These are phyloP conservation scores for Xylaria sp. DNA, from an alignment of 2,329 filamentous ascomycete species.

Conservation along the genomic window DNA sequence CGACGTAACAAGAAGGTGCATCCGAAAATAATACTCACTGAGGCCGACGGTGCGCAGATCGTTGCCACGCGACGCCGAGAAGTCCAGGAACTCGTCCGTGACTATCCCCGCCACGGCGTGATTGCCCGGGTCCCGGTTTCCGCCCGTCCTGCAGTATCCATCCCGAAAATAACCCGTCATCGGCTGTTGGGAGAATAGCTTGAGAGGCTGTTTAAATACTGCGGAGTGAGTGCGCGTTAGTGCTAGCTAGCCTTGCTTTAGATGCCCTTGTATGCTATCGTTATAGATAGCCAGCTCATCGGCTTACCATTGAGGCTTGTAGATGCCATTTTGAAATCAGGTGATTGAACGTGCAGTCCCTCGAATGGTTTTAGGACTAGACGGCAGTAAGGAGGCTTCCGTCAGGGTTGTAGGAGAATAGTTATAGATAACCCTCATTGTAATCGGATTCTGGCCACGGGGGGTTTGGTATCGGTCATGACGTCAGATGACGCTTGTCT, in stretches of 20 bases:
- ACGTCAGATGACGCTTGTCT: constrained; percentile 19
- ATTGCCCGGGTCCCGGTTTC: constrained; percentile 63
- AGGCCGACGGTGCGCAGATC: constrained; percentile 65
- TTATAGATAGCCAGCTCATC: neutral
- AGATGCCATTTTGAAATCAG: constrained; percentile 33
- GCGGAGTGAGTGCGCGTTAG: constrained; percentile 8
- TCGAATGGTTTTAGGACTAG: neutral
- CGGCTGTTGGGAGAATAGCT: constrained; percentile 65
- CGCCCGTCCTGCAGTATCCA: constrained; percentile 66
- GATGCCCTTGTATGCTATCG: neutral
- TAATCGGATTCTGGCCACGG: neutral
- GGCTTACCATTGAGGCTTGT: constrained; percentile 36
- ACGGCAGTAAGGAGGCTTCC: neutral
- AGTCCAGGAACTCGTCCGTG: constrained; percentile 70
- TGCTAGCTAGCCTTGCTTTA: neutral
- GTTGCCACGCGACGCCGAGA: constrained; percentile 66
- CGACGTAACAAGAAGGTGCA: neutral
- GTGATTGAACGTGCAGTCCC: neutral
- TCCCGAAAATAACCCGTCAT: constrained; percentile 70
- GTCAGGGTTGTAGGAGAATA: neutral
- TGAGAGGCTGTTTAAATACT: constrained; percentile 69
- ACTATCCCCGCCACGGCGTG: constrained; percentile 68
- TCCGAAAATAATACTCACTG: constrained; percentile 40
- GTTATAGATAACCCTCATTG: neutral
- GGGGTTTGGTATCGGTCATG: constrained; percentile 8